phyloP scores from a whole-genome alignment of 78 protist species.

The Guillardia theta region DNA sequence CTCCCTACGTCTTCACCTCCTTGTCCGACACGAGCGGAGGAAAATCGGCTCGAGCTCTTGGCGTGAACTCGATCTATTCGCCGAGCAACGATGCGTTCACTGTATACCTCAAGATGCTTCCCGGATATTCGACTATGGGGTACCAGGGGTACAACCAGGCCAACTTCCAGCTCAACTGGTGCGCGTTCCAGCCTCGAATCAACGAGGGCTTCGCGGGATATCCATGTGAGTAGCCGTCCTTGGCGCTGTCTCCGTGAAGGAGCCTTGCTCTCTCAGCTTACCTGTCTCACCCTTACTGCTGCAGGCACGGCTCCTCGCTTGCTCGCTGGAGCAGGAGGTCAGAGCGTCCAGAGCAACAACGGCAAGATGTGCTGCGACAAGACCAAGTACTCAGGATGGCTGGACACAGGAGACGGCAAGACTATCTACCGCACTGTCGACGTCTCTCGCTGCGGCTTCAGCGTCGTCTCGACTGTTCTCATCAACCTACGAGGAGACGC shows the following conservation, averaged over 20 bases:
- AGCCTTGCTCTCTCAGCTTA: too few species aligned
- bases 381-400: too few species aligned
- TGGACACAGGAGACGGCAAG: too few species aligned
- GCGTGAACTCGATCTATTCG: not conserved
- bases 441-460: too few species aligned
- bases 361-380: not conserved
- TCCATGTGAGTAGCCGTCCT: not conserved
- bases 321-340: not conserved
- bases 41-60: too few species aligned
- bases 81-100: not conserved
- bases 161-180: not conserved
- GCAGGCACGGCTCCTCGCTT: not conserved
- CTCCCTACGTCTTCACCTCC: not conserved
- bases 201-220: not conserved
- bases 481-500: too few species aligned
- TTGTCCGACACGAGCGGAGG: not conserved
- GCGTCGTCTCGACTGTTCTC: too few species aligned
- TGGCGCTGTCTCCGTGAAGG: not conserved
- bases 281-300: not conserved
- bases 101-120: not conserved
- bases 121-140: not conserved
- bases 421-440: too few species aligned
- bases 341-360: not conserved
- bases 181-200: not conserved
- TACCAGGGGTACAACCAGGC: not conserved